These are phyloP conservation scores for Fusarium sp. DNA, from an alignment of 2,329 filamentous ascomycete genomes.

Conservation along the genomic window DNA sequence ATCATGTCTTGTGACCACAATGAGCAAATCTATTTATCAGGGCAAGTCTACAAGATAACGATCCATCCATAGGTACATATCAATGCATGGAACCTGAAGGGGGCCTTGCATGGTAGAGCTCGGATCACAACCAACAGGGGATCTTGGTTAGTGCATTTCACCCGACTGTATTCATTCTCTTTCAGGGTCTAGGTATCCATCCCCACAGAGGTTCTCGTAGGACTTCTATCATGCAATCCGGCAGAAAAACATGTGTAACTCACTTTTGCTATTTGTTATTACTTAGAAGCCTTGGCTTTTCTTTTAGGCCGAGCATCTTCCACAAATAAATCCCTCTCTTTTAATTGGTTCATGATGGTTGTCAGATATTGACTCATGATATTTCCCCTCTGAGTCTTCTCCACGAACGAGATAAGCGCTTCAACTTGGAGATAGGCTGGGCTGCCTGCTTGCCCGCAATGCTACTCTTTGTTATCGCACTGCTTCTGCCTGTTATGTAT, in stretches of 20 bases:
- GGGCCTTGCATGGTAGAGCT: slow-evolving; percentile 11
- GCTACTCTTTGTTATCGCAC: slow-evolving; percentile 14
- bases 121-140: slow-evolving; percentile 32
- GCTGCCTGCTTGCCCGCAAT: slow-evolving; percentile 24
- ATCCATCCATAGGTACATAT: slow-evolving; percentile 14
- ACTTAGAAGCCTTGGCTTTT: not conserved
- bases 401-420: slow-evolving; percentile 27
- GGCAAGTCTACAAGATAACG: slow-evolving; percentile 19
- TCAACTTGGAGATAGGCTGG: slow-evolving; percentile 25
- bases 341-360: slow-evolving; percentile 30
- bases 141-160: slow-evolving; percentile 20
- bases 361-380: slow-evolving; percentile 41
- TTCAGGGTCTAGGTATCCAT: slow-evolving; percentile 10
- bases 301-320: slow-evolving; percentile 15
- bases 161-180: not conserved
- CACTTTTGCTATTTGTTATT: not conserved
- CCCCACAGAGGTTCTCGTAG: slow-evolving; percentile 32
- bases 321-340: not conserved
- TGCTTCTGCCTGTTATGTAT: slow-evolving; percentile 8
- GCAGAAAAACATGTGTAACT: slow-evolving; percentile 6
- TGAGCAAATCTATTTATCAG: not conserved
- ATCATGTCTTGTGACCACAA: slow-evolving; percentile 24
- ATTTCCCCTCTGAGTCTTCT: slow-evolving; percentile 19
- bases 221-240: slow-evolving; percentile 17
- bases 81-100: slow-evolving; percentile 12